A percentile compares a stretch with the other conserved stretches of the same genome.
Evolutionary conservation across 2,329 filamentous ascomycete genomes (phyloP).

Genomic region (Diaporthe citri): DNA sequence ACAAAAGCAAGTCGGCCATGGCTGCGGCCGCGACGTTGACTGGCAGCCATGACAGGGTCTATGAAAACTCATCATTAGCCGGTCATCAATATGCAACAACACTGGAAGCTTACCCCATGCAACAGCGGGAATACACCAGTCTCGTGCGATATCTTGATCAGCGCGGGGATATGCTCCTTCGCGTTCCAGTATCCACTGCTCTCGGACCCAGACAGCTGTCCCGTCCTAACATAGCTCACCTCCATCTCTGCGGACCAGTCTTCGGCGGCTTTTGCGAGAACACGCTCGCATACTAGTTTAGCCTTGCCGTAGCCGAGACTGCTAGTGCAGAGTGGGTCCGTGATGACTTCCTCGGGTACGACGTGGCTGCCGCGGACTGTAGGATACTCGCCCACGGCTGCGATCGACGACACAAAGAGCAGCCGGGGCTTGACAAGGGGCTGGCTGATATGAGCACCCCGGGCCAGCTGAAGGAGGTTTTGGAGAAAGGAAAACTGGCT

Average conservation of each 20-base stretch:
- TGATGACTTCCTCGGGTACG: background rate
- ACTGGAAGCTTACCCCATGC: background rate
- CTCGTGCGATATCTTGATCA: background rate
- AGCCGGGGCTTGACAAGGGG: background rate
- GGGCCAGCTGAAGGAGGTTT: background rate
- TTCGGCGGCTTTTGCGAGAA: background rate
- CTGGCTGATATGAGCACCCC: background rate
- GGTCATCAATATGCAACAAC: background rate
- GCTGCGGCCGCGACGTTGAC: background rate
- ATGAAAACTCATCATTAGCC: background rate
- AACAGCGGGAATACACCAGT: background rate
- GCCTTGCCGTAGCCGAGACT: constrained; percentile 5
- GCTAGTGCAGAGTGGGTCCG: background rate
- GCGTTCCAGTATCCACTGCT: constrained; percentile 1
- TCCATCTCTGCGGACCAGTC: constrained; percentile 9
- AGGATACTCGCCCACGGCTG: background rate
- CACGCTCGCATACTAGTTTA: constrained; percentile 12
- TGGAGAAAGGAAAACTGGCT: background rate
- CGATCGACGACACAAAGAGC: constrained; percentile 7
- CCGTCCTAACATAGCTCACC: background rate
- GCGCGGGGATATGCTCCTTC: constrained; percentile 3
- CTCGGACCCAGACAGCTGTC: background rate
- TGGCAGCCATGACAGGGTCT: constrained; percentile 9
- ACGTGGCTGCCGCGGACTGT: background rate
- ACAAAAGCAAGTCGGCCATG: background rate